Evolutionary conservation across 2,329 filamentous ascomycete genomes (phyloP), one percentile per base, ranked within the genome.

Genomic region (Fusarium tanahbumbuense): DNA sequence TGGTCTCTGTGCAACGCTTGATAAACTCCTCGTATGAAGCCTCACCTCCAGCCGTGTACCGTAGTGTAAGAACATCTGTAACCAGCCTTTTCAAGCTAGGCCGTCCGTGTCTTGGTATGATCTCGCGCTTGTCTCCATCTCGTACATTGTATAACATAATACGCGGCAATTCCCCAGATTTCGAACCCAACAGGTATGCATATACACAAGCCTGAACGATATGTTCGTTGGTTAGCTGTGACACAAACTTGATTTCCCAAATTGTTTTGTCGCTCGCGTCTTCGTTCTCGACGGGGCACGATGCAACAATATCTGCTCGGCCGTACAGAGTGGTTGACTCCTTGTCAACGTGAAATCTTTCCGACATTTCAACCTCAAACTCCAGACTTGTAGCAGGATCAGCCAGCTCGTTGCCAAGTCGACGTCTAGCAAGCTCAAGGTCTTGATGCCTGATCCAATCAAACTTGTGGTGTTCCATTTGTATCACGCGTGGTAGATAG

Each of bases 221-320:
- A 18, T 78, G 70, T 42, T 75, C 66, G 12, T 71, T 65, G 15
- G 72, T 63, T 15, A 78, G 68, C 9, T 68, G 16, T 6, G 67
- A 64, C 8, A 76, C 75, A 59, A 78, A 78, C 40, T 78, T 78
- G 49, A 78, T 73, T 64, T 78, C 76, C 75, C 75, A 78, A 25
- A 78, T 50, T 15, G 63, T 45, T 18, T 68, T 45, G 18, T 47
- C 18, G 15, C 34, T 22, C 12, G 45, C 20, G 2, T 42, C 54
- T 13, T 40, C 12, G 5, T 56, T 23, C 22, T 15, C n/a, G 34
- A 20, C 54, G 22, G 41, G 23, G 12, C 45, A 32, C 50, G 32
- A 48, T 16, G 20, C 11, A 10, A 72, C 16, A 40, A 72, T 56
- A 28, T 73, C 59, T 37, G 70, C 67, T 60, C 41, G 59, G 32